Conservation (phyloP, 2,329 filamentous ascomycete genomes). For the Phyllosticta capitalensis region DNA sequence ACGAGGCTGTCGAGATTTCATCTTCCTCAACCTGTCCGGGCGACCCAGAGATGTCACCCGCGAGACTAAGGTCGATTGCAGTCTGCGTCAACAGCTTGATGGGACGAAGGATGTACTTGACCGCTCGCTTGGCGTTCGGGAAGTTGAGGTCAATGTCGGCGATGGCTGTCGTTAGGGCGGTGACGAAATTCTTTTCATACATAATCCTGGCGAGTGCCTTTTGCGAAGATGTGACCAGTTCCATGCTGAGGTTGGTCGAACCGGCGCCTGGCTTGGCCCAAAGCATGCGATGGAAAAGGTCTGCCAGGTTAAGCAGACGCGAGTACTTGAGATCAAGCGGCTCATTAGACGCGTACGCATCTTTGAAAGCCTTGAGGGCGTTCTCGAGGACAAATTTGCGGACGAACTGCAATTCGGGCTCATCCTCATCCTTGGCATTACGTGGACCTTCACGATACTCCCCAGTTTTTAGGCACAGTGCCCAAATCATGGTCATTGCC, state of each 20-base stretch:
- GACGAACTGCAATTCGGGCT: constrained; percentile 79
- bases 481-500: constrained; percentile 77
- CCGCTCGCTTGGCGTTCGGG: constrained; percentile 81
- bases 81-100: constrained; percentile 80
- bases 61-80: constrained; percentile 75
- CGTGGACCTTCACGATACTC: constrained; percentile 58
- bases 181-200: constrained; percentile 96
- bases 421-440: constrained; percentile 60
- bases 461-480: constrained; percentile 77
- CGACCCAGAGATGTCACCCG: constrained; percentile 60
- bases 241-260: constrained; percentile 8
- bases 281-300: constrained; percentile 80
- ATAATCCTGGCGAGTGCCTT: constrained; percentile 85
- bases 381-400: constrained; percentile 93
- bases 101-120: constrained; percentile 92
- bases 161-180: constrained; percentile 80
- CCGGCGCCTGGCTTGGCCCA: constrained; percentile 26
- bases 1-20: constrained; percentile 78
- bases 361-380: constrained; percentile 82
- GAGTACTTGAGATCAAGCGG: constrained; percentile 78
- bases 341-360: constrained; percentile 70
- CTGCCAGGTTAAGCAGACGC: constrained; percentile 74
- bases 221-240: constrained; percentile 46
- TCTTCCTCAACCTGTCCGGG: constrained; percentile 65
- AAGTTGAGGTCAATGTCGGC: constrained; percentile 94